Evolutionary conservation across 2,329 filamentous ascomycete genomes (phyloP).

Genomic region (Didymella sp.): DNA sequence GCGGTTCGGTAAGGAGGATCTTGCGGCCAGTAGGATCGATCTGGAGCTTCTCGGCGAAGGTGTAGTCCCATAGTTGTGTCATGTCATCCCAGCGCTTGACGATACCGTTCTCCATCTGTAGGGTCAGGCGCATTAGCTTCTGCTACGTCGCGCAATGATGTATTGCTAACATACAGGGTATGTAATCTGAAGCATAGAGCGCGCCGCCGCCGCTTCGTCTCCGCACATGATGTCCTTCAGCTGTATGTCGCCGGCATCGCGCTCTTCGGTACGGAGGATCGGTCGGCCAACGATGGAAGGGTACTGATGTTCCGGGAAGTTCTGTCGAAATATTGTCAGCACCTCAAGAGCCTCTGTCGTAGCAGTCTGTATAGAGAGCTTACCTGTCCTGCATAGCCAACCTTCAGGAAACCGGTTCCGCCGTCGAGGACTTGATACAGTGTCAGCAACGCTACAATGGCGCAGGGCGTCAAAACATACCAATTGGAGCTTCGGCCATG

Average conservation of each 20-base stretch:
- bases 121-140: slow-evolving; percentile 38
- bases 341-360: neutral
- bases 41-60: slow-evolving; percentile 96
- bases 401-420: slow-evolving; percentile 99
- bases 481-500: slow-evolving; percentile 60
- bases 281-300: slow-evolving; percentile 97
- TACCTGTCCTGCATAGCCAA: slow-evolving; percentile 93
- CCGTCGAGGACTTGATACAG: slow-evolving; percentile 85
- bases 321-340: slow-evolving; percentile 59
- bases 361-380: slow-evolving; percentile 29
- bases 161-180: slow-evolving; percentile 72
- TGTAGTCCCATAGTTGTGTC: slow-evolving; percentile 99
- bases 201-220: slow-evolving; percentile 93
- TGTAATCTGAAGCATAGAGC: slow-evolving; percentile 97
- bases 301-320: slow-evolving; percentile 99
- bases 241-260: slow-evolving; percentile 71
- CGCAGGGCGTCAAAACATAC: slow-evolving; percentile 42
- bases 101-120: slow-evolving; percentile 97
- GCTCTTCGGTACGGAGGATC: slow-evolving; percentile 94
- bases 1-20: slow-evolving; percentile 95
- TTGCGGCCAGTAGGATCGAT: slow-evolving; percentile 90
- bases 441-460: slow-evolving; percentile 37
- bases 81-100: slow-evolving; percentile 99
- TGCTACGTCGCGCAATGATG: slow-evolving; percentile 21
- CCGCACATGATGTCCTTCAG: slow-evolving; percentile 99